Percentiles rank a stretch among this genome's conserved stretches.
These are phyloP conservation scores for Fraxinus ornus DNA, from an alignment of 305 asterid species.

Conservation along the genomic window DNA sequence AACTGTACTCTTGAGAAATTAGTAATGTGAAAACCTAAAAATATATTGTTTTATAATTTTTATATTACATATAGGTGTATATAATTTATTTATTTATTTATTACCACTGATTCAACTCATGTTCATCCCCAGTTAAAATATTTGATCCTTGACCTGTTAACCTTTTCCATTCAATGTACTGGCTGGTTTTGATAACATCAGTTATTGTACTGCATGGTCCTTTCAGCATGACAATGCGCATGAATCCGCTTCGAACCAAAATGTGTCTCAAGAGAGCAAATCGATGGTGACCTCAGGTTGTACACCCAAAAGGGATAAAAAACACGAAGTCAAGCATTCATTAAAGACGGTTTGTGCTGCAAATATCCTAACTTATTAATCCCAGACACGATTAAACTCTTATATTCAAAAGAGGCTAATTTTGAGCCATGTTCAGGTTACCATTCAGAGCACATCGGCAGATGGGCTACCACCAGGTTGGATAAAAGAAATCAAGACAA, in stretches of 20 bases:
- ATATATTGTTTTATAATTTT: not conserved
- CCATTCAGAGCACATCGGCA: conserved; percentile 21
- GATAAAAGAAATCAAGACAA: conserved; percentile 38
- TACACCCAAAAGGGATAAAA: not conserved
- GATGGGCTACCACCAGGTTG: conserved; percentile 41
- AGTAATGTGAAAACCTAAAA: not conserved
- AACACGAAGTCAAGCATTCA: not conserved
- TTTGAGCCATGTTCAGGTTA: conserved; percentile 29
- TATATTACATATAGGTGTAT: not conserved
- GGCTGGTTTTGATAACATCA: not conserved
- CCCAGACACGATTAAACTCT: conserved; percentile 4
- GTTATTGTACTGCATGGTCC: not conserved
- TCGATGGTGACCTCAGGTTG: conserved; percentile 7
- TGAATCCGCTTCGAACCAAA: not conserved
- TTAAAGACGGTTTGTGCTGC: conserved; percentile 10
- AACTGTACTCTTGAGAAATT: not conserved
- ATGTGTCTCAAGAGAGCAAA: not conserved
- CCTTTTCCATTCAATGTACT: not conserved
- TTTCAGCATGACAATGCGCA: conserved; percentile 8
- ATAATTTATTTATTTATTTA: not conserved
- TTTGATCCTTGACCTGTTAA: not conserved
- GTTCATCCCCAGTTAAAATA: not conserved
- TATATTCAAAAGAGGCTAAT: conserved; percentile 3
- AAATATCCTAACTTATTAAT: not conserved
- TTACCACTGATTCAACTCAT: not conserved